Percentiles rank a stretch among this genome's conserved stretches.
These are phyloP conservation scores for Buddleja alternifolia DNA, from an alignment of 257 asterid genomes.

Conservation along the genomic window DNA sequence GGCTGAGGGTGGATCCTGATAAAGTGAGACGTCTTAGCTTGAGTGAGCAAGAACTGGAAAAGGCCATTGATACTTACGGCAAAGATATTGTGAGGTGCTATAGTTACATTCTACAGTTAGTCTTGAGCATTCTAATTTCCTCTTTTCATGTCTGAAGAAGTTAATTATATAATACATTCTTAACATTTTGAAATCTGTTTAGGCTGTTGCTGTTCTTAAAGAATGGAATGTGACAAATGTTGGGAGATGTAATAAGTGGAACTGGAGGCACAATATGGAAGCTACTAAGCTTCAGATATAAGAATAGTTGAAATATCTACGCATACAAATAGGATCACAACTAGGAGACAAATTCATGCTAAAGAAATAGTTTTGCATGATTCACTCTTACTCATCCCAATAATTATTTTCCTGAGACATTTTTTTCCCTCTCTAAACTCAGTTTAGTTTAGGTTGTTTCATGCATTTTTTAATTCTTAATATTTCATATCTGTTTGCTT, in stretches of 20 bases:
- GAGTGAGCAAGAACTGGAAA: conserved; percentile 76
- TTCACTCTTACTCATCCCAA: not conserved
- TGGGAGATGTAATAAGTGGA: too few species aligned
- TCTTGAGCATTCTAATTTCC: not conserved
- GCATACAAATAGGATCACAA: too few species aligned
- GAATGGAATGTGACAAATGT: too few species aligned
- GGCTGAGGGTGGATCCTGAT: conserved; percentile 60
- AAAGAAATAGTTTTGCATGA: not conserved
- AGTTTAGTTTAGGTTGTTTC: too few species aligned
- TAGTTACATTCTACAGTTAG: not conserved
- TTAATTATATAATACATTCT: not conserved
- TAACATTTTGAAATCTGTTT: not conserved
- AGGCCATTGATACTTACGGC: conserved; percentile 57
- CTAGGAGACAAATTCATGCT: too few species aligned
- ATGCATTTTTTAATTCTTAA: too few species aligned
- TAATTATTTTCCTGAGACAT: not conserved
- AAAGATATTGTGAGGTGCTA: conserved; percentile 61
- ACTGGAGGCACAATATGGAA: not conserved
- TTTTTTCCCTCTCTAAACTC: not conserved
- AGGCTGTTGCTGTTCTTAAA: too few species aligned
- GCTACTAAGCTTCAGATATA: not conserved
- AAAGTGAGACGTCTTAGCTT: conserved; percentile 81
- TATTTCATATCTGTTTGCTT: conserved; percentile 4
- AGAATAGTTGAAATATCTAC: not conserved
- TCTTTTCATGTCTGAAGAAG: not conserved